Evolutionary conservation across 2,329 filamentous ascomycete genomes (phyloP).

Genomic region (Corinectria fuckeliana): DNA sequence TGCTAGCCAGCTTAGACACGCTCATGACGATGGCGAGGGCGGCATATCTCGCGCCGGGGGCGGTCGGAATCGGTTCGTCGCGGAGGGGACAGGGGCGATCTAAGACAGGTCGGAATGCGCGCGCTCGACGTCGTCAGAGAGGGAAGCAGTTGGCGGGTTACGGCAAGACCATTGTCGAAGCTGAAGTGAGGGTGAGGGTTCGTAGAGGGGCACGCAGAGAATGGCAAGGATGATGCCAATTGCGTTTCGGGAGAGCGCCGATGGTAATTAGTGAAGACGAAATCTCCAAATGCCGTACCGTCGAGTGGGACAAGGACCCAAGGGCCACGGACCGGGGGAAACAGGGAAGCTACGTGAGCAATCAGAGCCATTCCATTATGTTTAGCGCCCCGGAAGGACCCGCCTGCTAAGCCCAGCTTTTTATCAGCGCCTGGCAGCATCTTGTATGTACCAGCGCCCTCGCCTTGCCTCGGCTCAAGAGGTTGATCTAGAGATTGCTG

Average conservation of each 20-base stretch:
- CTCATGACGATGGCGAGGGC: slow-evolving; percentile 43
- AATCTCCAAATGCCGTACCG: slow-evolving; percentile 28
- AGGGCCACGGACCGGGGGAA: slow-evolving; percentile 18
- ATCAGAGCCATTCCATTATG: slow-evolving; percentile 40
- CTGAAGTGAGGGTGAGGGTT: neutral
- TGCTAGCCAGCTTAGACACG: slow-evolving; percentile 56
- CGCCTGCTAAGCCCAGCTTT: slow-evolving; percentile 28
- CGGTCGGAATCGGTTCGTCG: slow-evolving; percentile 20
- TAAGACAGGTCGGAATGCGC: slow-evolving; percentile 1
- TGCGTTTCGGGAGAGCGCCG: slow-evolving; percentile 9
- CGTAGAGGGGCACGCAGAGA: slow-evolving; percentile 9
- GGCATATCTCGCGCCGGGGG: slow-evolving; percentile 44
- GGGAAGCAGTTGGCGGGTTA: slow-evolving; percentile 19
- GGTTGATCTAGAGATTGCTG: neutral
- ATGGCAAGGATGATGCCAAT: slow-evolving; percentile 20
- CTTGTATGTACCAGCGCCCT: slow-evolving; percentile 9
- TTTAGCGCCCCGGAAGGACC: slow-evolving; percentile 38
- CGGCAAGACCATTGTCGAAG: slow-evolving; percentile 31
- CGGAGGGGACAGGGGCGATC: slow-evolving; percentile 14
- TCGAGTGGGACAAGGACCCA: slow-evolving; percentile 25
- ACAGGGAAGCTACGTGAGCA: slow-evolving; percentile 29
- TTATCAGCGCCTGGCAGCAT: no score
- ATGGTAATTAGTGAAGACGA: slow-evolving; percentile 23
- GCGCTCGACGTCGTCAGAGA: slow-evolving; percentile 15
- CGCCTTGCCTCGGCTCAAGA: slow-evolving; percentile 41